Conservation (phyloP, 2,329 filamentous ascomycete species). For the Nigrospora sphaerica region DNA sequence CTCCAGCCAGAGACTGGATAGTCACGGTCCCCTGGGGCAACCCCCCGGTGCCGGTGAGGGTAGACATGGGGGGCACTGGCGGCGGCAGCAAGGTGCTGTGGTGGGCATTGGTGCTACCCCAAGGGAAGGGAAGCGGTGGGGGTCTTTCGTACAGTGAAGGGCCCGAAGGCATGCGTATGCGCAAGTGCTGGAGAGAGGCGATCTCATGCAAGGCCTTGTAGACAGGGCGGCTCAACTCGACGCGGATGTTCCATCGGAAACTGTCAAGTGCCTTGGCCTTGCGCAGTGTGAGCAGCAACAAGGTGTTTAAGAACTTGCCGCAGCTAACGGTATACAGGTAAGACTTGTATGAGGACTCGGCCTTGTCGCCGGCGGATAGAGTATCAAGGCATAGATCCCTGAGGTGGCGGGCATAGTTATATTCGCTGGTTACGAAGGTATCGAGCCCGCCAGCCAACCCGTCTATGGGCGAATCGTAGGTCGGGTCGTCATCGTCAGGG, state of each 20-base stretch:
- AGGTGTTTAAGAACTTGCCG: conserved; percentile 57
- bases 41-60: no score
- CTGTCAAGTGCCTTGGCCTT: conserved; percentile 47
- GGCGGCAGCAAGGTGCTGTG: background rate
- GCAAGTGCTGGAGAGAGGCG: conserved; percentile 41
- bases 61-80: background rate
- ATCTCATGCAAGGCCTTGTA: conserved; percentile 51
- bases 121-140: conserved; percentile 33
- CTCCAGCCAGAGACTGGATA: no score
- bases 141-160: conserved; percentile 45
- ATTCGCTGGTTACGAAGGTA: conserved; percentile 56
- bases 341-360: conserved; percentile 44
- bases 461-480: conserved; percentile 47
- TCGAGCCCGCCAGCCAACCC: conserved; percentile 51
- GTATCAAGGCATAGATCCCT: conserved; percentile 50
- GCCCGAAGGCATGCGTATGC: conserved; percentile 52
- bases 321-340: conserved; percentile 49
- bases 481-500: conserved; percentile 48
- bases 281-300: conserved; percentile 49
- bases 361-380: conserved; percentile 41
- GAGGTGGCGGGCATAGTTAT: conserved; percentile 54
- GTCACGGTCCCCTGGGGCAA: no score
- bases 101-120: background rate
- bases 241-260: conserved; percentile 58
- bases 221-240: conserved; percentile 53